Conservation (phyloP, 2,329 filamentous ascomycete genomes). For the Fusarium torulosum region DNA sequence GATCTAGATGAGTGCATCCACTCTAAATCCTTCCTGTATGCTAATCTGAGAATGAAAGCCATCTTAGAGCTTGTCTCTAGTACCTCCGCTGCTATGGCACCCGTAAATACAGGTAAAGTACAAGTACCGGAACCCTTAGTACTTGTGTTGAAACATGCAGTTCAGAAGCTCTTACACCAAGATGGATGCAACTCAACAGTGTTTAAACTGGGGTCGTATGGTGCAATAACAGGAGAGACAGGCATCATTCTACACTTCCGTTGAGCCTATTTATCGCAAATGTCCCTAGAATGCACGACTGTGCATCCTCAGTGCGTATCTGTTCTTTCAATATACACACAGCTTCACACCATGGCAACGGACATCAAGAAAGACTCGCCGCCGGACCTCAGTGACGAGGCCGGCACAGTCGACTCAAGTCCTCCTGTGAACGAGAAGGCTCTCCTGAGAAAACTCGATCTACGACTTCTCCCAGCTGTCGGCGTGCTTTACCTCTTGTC, state of each 20-base stretch:
- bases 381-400: slow-evolving; percentile 39
- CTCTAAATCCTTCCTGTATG: background rate
- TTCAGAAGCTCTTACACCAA: background rate
- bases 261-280: background rate
- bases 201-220: slow-evolving; percentile 23
- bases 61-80: background rate
- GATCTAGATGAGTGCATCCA: background rate
- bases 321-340: background rate
- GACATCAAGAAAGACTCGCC: slow-evolving; percentile 20
- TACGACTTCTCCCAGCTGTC: slow-evolving; percentile 64
- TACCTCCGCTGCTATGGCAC: background rate
- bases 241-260: background rate
- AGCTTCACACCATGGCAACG: background rate
- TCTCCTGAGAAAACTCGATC: slow-evolving; percentile 69
- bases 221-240: slow-evolving; percentile 15
- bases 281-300: fast-evolving
- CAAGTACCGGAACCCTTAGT: background rate
- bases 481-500: slow-evolving; percentile 68
- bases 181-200: slow-evolving; percentile 12
- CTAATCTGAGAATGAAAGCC: background rate
- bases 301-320: fast-evolving
- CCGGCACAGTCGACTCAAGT: slow-evolving; percentile 16
- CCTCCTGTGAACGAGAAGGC: slow-evolving; percentile 64
- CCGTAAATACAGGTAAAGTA: background rate
- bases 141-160: background rate